phyloP scores from a whole-genome alignment of 2,329 filamentous ascomycete genomes.

The Aspergillus aculeatinus region DNA sequence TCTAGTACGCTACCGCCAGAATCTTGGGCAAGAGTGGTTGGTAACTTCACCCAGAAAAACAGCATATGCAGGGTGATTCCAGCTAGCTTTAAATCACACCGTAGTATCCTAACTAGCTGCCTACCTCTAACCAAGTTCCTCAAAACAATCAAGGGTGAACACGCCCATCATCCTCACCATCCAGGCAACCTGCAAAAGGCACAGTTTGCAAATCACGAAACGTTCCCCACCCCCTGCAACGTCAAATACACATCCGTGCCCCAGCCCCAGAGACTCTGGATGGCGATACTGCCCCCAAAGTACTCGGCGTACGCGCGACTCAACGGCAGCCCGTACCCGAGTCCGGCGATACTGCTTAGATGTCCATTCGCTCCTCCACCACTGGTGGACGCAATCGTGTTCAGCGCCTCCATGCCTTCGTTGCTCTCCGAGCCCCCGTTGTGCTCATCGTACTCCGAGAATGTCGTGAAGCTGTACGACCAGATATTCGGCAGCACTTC shows the following conservation, averaged over 20 bases:
- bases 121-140: no score
- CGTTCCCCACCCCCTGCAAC: slow-evolving; percentile 58
- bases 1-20: no score
- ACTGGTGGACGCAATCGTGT: slow-evolving; percentile 64
- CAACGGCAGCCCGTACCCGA: slow-evolving; percentile 89
- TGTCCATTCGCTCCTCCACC: slow-evolving; percentile 48
- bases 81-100: no score
- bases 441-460: slow-evolving; percentile 62
- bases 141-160: not conserved
- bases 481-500: slow-evolving; percentile 84
- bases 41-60: no score
- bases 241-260: slow-evolving; percentile 69
- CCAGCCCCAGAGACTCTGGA: slow-evolving; percentile 97
- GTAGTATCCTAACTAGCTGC: no score
- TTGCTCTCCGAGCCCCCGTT: slow-evolving; percentile 48
- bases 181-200: no score
- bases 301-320: slow-evolving; percentile 96
- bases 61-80: no score
- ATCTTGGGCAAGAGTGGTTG: no score
- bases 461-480: slow-evolving; percentile 97
- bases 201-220: slow-evolving; percentile 25
- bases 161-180: no score
- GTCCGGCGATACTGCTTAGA: slow-evolving; percentile 80
- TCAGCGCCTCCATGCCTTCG: slow-evolving; percentile 65
- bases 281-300: slow-evolving; percentile 89